These are phyloP conservation scores for Chlamydomonas sp. DNA, from an alignment of 139 green algal genomes.

Conservation along the genomic window DNA sequence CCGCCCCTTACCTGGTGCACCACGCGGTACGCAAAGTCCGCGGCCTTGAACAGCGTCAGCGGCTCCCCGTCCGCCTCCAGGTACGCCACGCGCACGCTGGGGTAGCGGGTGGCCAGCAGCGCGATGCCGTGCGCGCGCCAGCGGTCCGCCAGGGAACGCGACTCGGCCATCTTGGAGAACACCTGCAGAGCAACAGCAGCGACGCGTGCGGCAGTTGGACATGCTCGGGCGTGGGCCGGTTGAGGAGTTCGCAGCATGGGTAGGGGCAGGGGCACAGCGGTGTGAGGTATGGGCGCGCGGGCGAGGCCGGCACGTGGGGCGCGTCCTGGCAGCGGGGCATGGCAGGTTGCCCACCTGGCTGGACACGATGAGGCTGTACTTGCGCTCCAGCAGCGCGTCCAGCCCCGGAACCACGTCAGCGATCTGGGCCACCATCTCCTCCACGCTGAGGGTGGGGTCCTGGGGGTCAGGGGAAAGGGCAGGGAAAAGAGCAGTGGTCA, in stretches of 20 bases:
- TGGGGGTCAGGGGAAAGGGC: neutral
- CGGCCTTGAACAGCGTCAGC: slow-evolving; percentile 1
- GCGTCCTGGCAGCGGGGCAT: too few relatives aligned
- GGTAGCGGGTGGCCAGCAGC: slow-evolving; percentile 52
- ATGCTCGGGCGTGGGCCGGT: too few relatives aligned
- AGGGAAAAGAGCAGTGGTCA: too few relatives aligned
- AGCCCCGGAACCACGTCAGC: slow-evolving; percentile 33
- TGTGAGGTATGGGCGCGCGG: too few relatives aligned
- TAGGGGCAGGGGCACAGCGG: too few relatives aligned
- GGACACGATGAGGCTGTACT: slow-evolving; percentile 81
- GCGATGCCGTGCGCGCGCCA: slow-evolving; percentile 69
- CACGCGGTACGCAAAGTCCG: slow-evolving; percentile 18
- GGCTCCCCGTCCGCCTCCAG: slow-evolving; percentile 52
- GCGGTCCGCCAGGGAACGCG: slow-evolving; percentile 27
- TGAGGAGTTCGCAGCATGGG: too few relatives aligned
- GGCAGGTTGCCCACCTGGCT: slow-evolving; percentile 56
- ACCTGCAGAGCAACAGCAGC: slow-evolving; percentile 42
- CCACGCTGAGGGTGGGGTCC: slow-evolving; percentile 16
- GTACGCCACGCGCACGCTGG: slow-evolving; percentile 65
- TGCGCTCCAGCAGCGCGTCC: slow-evolving; percentile 68
- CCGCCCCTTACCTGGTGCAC: neutral
- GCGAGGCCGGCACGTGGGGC: too few relatives aligned
- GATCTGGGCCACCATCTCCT: slow-evolving; percentile 34
- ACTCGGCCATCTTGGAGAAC: slow-evolving; percentile 37
- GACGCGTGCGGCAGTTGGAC: too few relatives aligned